Evolutionary conservation across 2,329 filamentous ascomycete species (phyloP).

Genomic region (Phoma sp.): DNA sequence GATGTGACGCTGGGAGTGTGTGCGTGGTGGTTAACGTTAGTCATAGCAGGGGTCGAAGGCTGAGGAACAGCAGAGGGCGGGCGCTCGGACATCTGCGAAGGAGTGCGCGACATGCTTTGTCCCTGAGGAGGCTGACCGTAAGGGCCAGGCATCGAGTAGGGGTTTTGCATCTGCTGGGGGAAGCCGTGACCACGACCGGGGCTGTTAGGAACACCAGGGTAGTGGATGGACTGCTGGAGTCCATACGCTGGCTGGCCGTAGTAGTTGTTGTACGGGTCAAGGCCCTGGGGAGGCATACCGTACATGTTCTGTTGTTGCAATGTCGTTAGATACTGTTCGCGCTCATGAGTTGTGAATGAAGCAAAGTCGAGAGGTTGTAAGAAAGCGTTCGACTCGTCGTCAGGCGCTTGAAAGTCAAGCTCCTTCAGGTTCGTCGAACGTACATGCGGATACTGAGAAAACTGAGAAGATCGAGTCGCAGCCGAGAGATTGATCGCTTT

Average conservation of each 20-base stretch:
- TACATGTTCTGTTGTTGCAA: constrained; percentile 70
- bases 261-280: constrained; percentile 52
- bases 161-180: constrained; percentile 55
- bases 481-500: constrained; percentile 25
- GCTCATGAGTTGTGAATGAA: constrained; percentile 73
- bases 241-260: constrained; percentile 61
- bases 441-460: constrained; percentile 14
- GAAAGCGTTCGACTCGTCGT: constrained; percentile 32
- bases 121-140: constrained; percentile 66
- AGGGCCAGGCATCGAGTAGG: constrained; percentile 58
- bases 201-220: constrained; percentile 52
- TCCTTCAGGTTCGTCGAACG: constrained; percentile 24
- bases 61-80: constrained; percentile 68
- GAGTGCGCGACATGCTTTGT: constrained; percentile 71
- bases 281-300: constrained; percentile 60
- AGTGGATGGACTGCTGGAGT: constrained; percentile 55
- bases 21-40: constrained; percentile 55
- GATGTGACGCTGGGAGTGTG: constrained; percentile 64
- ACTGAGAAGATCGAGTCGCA: constrained; percentile 23
- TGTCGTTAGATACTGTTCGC: constrained; percentile 75
- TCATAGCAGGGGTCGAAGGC: constrained; percentile 62
- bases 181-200: constrained; percentile 56
- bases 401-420: constrained; percentile 26
- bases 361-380: constrained; percentile 56
- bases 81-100: constrained; percentile 63